These are phyloP conservation scores for Paramyrothecium sp. DNA, from an alignment of 2,329 filamentous ascomycete species.

Conservation along the genomic window DNA sequence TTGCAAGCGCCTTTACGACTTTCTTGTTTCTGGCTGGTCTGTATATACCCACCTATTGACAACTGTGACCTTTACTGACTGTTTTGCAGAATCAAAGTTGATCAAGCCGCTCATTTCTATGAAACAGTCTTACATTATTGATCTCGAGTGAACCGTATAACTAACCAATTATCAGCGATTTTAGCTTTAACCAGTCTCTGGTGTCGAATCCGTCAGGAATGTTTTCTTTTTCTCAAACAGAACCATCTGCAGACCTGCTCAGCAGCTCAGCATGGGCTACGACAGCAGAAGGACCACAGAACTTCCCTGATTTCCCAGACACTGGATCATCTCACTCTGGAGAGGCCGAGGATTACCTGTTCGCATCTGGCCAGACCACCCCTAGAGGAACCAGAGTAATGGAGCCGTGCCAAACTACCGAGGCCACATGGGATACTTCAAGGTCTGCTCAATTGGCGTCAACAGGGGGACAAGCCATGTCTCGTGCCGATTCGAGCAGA, in stretches of 20 bases:
- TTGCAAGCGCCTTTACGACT: background rate
- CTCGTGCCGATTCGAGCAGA: constrained; percentile 35
- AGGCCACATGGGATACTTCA: constrained; percentile 47
- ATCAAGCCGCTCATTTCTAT: constrained; percentile 33
- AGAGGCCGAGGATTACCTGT: constrained; percentile 55
- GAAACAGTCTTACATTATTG: constrained; percentile 27
- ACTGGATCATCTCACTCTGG: constrained; percentile 47
- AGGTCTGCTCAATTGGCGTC: constrained; percentile 29
- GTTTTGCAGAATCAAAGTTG: constrained; percentile 56
- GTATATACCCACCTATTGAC: constrained; percentile 14
- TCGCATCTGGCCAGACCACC: constrained; percentile 54
- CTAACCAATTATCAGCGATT: constrained; percentile 56
- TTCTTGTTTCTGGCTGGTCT: constrained; percentile 20
- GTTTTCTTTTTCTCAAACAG: constrained; percentile 60
- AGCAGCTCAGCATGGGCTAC: constrained; percentile 54
- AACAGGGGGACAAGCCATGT: constrained; percentile 35
- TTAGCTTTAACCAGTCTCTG: constrained; percentile 54
- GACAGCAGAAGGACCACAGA: constrained; percentile 59
- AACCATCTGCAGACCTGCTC: constrained; percentile 56
- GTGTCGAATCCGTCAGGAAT: constrained; percentile 47
- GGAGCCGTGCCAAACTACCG: constrained; percentile 44
- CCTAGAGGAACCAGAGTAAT: constrained; percentile 43
- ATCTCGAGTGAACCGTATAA: constrained; percentile 49
- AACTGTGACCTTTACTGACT: constrained; percentile 23
- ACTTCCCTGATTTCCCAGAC: constrained; percentile 54